phyloP scores from a whole-genome alignment of 129 eudicot species.

The Flaveria brownii region DNA sequence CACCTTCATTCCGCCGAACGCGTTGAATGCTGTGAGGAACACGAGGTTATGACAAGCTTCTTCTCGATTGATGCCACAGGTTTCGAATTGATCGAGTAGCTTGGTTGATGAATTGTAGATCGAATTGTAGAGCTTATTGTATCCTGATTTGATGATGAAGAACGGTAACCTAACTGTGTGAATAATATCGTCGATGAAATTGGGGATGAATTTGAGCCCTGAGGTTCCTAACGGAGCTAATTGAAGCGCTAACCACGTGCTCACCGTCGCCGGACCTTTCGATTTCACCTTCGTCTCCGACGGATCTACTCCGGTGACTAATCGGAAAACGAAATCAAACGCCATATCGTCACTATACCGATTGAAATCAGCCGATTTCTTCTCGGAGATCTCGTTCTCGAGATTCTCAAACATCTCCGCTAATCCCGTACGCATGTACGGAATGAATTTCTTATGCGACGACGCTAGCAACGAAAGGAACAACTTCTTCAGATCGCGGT shows the following conservation, averaged over 20 bases:
- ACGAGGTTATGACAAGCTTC: constrained; percentile 74
- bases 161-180: constrained; percentile 55
- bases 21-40: constrained; percentile 55
- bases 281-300: constrained; percentile 40
- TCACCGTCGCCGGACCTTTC: constrained; percentile 36
- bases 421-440: constrained; percentile 34
- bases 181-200: constrained; percentile 46
- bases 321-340: constrained; percentile 54
- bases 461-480: constrained; percentile 36
- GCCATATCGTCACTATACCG: constrained; percentile 42
- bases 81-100: constrained; percentile 54
- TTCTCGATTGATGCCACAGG: constrained; percentile 43
- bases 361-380: constrained; percentile 44
- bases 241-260: constrained; percentile 52
- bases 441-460: constrained; percentile 46
- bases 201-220: constrained; percentile 46
- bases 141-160: constrained; percentile 39
- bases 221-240: constrained; percentile 51
- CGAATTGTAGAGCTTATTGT: constrained; percentile 50
- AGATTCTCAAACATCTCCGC: constrained; percentile 37
- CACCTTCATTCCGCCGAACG: constrained; percentile 70
- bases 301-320: constrained; percentile 48
- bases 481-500: constrained; percentile 42
- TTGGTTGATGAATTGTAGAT: constrained; percentile 25
- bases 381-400: constrained; percentile 45